phyloP scores from a whole-genome alignment of 225 moss, liverwort and hornwort species.

The Sphagnum contortum region DNA sequence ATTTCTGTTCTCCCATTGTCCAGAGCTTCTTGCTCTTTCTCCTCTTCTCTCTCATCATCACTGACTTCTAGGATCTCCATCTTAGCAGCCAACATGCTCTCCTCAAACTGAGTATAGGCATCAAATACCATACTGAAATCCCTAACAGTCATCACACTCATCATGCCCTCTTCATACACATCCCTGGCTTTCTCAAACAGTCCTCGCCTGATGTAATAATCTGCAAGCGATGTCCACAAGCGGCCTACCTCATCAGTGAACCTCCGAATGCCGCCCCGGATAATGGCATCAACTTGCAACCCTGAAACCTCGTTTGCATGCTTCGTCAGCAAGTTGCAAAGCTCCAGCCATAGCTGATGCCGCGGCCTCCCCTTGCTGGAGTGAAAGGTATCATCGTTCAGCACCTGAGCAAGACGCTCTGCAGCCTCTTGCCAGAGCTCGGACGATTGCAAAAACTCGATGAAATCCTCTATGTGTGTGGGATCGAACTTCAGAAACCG shows the following conservation, averaged over 20 bases:
- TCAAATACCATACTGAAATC: constrained; percentile 96
- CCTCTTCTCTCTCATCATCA: constrained; percentile 27
- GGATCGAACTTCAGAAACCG: constrained; percentile 90
- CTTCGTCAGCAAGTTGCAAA: constrained; percentile 84
- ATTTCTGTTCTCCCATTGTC: neutral
- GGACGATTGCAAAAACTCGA: constrained; percentile 71
- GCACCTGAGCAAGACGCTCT: constrained; percentile 67
- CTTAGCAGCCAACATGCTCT: constrained; percentile 75
- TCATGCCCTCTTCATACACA: constrained; percentile 88
- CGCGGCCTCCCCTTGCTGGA: constrained; percentile 82
- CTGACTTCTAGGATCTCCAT: constrained; percentile 49
- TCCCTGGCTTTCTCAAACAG: constrained; percentile 91
- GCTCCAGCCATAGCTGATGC: constrained; percentile 85
- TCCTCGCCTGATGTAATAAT: constrained; percentile 76
- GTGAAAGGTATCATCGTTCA: constrained; percentile 74
- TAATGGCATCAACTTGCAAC: constrained; percentile 83
- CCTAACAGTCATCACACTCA: constrained; percentile 76
- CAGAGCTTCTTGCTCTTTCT: constrained; percentile 5
- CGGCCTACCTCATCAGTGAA: constrained; percentile 96
- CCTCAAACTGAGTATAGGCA: constrained; percentile 86
- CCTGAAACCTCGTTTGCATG: constrained; percentile 87
- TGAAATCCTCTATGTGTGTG: constrained; percentile 89
- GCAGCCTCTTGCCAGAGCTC: constrained; percentile 91
- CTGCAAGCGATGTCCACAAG: constrained; percentile 92
- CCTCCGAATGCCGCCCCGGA: constrained; percentile 81